These are phyloP conservation scores for Alloascoidea hylecoeti DNA, from an alignment of 805 yeast genomes.

Conservation along the genomic window DNA sequence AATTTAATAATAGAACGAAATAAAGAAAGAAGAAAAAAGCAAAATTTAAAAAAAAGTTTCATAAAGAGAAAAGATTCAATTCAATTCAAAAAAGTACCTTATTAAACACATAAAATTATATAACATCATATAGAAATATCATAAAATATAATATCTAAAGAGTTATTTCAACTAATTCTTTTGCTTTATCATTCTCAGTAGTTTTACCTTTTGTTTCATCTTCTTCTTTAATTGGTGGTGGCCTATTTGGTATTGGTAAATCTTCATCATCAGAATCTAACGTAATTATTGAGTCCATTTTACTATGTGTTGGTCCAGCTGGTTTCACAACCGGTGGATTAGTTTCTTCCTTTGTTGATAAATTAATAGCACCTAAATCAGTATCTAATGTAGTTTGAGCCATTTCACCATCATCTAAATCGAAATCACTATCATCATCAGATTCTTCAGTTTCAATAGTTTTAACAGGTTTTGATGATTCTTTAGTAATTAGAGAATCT, in stretches of 20 bases:
- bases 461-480: conserved; percentile 1
- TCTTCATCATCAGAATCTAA: conserved; percentile 3
- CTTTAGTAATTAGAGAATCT: conserved; percentile 4
- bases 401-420: conserved; percentile 7
- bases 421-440: conserved; percentile 10
- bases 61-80: too few species aligned
- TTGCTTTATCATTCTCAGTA: too few species aligned
- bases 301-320: not conserved
- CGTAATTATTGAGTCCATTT: not conserved
- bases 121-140: too few species aligned
- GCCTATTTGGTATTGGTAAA: conserved; percentile 3
- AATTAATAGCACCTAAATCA: not conserved
- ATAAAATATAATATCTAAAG: too few species aligned
- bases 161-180: too few species aligned
- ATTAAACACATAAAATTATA: too few species aligned
- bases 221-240: conserved; percentile 5
- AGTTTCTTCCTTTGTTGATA: not conserved
- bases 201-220: too few species aligned
- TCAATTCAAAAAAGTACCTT: too few species aligned
- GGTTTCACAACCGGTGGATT: not conserved
- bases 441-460: conserved; percentile 3
- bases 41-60: too few species aligned
- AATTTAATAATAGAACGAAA: too few species aligned
- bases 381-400: conserved; percentile 2
- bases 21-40: too few species aligned